Evolutionary conservation across 148 eudicot species (phyloP), one percentile per base, ranked within the genome.

Genomic region (Fallopia convolvulus): DNA sequence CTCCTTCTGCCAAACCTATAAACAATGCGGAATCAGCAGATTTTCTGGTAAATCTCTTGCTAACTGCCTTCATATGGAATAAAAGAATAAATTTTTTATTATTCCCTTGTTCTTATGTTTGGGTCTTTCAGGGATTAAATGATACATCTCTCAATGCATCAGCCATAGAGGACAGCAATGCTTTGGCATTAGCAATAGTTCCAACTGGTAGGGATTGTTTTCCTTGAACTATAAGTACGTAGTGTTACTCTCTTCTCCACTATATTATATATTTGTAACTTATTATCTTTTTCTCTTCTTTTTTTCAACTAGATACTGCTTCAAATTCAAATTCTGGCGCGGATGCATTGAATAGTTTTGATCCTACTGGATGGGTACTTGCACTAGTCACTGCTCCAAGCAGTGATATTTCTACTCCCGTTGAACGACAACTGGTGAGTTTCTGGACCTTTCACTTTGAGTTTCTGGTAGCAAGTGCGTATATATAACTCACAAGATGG

Each of bases 331-430:
- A 82, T 71, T 79, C 89, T 75, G 85, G 76, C 63, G 77, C 84
- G 78, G 75, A 85, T 60, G 79, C 80, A 77, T 66, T 32, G 3
- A 66, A 66, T 15, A 30, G 42, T 66, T 82, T 92, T 75, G 99
- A 95, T 85, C 94, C 99, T 20, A 83, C 87, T 72, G 98, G 99
- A 10, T 96, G 99, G 99, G 99, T 93, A 83, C 98, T 96, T 78
- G 99, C 99, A 52, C 76, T 96, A 83, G 98, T 96, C 78, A 77
- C 90, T 65, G 87, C 99, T 52, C 98, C 99, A 12, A 91, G 99
- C 83, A 88, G 74, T 74, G 81, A 90, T 79, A 79, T 89, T 74
- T 91, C 99, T 72, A 66, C 93, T 41, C 84, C 70, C 56, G 87
- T 86, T 82, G 97, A 93, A 56, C 84, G 97, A 76, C 91, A 96